Evolutionary conservation across 192 early-diverging fungal species (phyloP).

Genomic region (Podochytrium sp.): DNA sequence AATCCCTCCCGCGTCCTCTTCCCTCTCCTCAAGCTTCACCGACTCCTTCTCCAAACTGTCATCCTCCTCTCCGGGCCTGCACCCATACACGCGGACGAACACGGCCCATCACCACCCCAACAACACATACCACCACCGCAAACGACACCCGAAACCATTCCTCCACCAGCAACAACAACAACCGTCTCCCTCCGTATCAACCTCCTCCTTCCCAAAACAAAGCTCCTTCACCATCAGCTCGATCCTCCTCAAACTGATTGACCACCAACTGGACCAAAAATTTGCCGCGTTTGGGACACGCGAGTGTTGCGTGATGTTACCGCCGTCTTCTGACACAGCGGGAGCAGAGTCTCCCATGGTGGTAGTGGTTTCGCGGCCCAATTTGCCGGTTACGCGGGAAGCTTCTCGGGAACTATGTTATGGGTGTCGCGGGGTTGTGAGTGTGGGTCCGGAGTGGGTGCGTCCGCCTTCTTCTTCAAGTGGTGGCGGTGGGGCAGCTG

Average conservation of each 20-base stretch:
- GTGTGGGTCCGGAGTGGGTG: slow-evolving; percentile 11
- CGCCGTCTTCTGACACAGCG: background rate
- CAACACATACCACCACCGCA: slow-evolving; percentile 13
- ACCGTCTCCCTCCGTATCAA: background rate
- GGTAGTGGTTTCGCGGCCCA: background rate
- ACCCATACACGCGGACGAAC: background rate
- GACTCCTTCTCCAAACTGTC: slow-evolving; percentile 23
- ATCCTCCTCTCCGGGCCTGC: background rate
- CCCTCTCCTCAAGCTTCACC: slow-evolving; percentile 6
- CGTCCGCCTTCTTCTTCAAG: background rate
- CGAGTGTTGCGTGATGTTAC: background rate
- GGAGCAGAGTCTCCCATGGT: background rate
- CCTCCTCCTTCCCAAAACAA: background rate
- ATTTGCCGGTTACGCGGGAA: background rate
- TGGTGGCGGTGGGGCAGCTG: background rate
- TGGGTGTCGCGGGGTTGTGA: slow-evolving; percentile 21
- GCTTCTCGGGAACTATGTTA: background rate
- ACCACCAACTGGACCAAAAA: slow-evolving; percentile 21
- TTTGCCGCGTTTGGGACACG: background rate
- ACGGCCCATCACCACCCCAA: background rate
- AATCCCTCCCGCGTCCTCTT: background rate
- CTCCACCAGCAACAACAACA: background rate
- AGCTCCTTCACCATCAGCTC: slow-evolving; percentile 3
- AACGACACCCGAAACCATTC: slow-evolving; percentile 23
- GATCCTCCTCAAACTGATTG: slow-evolving; percentile 25